Conservation (phyloP, 2,329 filamentous ascomycete genomes). For the Thielaviopsis ethacetica region DNA sequence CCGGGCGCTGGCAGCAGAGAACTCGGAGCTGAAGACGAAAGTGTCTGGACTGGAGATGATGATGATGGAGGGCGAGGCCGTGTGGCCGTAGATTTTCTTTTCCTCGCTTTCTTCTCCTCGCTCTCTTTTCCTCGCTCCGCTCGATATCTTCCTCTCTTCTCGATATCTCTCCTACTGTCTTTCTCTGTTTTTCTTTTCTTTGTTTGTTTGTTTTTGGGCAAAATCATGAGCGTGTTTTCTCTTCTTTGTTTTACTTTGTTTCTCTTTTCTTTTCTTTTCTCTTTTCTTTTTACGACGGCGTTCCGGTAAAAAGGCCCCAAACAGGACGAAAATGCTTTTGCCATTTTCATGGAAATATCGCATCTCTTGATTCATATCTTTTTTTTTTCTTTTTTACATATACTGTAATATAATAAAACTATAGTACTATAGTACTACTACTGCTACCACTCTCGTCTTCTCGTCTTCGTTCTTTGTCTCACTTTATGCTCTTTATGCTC, state of each 20-base stretch:
- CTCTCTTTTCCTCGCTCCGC: neutral
- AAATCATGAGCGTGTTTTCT: too few relatives aligned
- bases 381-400: neutral
- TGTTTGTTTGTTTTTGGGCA: neutral
- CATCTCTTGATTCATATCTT: too few relatives aligned
- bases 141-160: neutral
- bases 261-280: too few relatives aligned
- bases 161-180: neutral
- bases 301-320: too few relatives aligned
- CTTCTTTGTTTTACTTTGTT: too few relatives aligned
- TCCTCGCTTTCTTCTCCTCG: neutral
- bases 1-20: slow-evolving; percentile 19
- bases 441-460: too few relatives aligned
- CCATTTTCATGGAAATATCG: neutral
- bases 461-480: too few relatives aligned
- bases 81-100: slow-evolving; percentile 2
- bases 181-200: neutral
- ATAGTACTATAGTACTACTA: too few relatives aligned
- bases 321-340: too few relatives aligned
- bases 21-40: slow-evolving; percentile 19
- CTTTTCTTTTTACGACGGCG: too few relatives aligned
- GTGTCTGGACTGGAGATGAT: slow-evolving; percentile 19
- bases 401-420: neutral
- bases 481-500: too few relatives aligned
- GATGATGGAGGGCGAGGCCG: slow-evolving; percentile 9